These are phyloP conservation scores for Vanderwaltozyma tropicalis DNA, from an alignment of 805 yeast species.

Conservation along the genomic window DNA sequence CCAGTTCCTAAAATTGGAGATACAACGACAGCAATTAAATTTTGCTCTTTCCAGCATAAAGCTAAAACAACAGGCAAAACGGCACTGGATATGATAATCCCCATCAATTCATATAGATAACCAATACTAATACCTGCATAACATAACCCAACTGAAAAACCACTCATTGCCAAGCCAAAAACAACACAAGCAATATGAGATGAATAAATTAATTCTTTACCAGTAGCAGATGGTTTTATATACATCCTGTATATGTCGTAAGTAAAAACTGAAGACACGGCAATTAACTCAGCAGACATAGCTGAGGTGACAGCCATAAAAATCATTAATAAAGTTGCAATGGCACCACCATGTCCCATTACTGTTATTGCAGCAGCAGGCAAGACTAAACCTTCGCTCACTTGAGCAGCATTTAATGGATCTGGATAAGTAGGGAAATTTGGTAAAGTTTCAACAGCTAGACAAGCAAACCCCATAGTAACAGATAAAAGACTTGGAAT, in stretches of 20 bases:
- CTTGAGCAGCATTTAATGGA: slow-evolving; percentile 53
- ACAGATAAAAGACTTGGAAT: slow-evolving; percentile 77
- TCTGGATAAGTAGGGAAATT: slow-evolving; percentile 74
- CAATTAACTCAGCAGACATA: slow-evolving; percentile 81
- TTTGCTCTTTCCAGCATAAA: slow-evolving; percentile 54
- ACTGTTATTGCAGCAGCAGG: slow-evolving; percentile 66
- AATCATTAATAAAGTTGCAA: slow-evolving; percentile 63
- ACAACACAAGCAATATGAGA: slow-evolving; percentile 60
- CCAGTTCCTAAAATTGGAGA: slow-evolving; percentile 75
- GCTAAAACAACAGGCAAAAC: slow-evolving; percentile 69
- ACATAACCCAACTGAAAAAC: slow-evolving; percentile 69
- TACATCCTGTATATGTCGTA: slow-evolving; percentile 79
- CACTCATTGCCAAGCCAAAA: slow-evolving; percentile 59
- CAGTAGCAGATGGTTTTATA: slow-evolving; percentile 67
- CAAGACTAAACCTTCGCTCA: slow-evolving; percentile 69
- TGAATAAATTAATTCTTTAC: slow-evolving; percentile 56
- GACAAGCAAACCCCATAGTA: slow-evolving; percentile 78
- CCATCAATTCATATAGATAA: slow-evolving; percentile 79
- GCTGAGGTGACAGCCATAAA: slow-evolving; percentile 94
- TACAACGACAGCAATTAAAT: slow-evolving; percentile 53
- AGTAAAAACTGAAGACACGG: slow-evolving; percentile 76
- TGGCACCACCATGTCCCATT: slow-evolving; percentile 83
- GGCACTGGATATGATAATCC: slow-evolving; percentile 77
- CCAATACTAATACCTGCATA: slow-evolving; percentile 83
- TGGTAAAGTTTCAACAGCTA: slow-evolving; percentile 59